Base-by-base conservation (phyloP, 305 asterid species). In the Solanum hybrid region DNA sequence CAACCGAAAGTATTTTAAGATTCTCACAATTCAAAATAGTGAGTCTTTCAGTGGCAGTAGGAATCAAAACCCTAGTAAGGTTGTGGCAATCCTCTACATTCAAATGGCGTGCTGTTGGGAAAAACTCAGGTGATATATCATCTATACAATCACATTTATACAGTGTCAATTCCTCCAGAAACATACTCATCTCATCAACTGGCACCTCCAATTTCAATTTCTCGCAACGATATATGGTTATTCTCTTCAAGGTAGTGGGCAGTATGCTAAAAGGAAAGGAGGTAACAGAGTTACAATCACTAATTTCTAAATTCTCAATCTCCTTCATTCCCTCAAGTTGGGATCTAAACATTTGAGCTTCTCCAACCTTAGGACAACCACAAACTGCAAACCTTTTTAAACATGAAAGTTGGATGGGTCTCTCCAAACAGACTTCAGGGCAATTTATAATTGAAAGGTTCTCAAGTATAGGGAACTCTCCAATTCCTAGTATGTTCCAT, bases 11-110 rank as follows among this genome's bases (percentile, higher is more conserved):
- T 24, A 29, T 29, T 29, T 29, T 29, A 29, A 29, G 29, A 29
- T 10, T 24, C 77, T 71, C 17, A 71, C 34, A 71, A 2, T 2
- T 0, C 0, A 0, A 0, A 71, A 71, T 71, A 5, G 0, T 0
- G 34, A 71, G 77, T 5, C 0, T 0, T 24, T 5, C 34, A 71
- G 34, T 71, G 0, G 4, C 14, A n/a, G 73, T n/a, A 10, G 75
- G 29, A 66, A 66, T 10, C 6, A n/a, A 66, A n/a, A 66, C 4
- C 9, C 4, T 69, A 4, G 32, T 69, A 5, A 69, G 8, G 7
- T 10, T 24, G 1, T 10, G 32, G 76, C 31, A 69, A 29, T 29
- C 29, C 29, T 29, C 29, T 29, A 29, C 29, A 29, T 29, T 29
- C 29, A 29, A 29, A 29, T 29, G 29, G 29, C 29, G 29, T 29